Evolutionary conservation across 306 rosid species (phyloP), one percentile per base, ranked within the genome.

Genomic region (Calophaca sinica): DNA sequence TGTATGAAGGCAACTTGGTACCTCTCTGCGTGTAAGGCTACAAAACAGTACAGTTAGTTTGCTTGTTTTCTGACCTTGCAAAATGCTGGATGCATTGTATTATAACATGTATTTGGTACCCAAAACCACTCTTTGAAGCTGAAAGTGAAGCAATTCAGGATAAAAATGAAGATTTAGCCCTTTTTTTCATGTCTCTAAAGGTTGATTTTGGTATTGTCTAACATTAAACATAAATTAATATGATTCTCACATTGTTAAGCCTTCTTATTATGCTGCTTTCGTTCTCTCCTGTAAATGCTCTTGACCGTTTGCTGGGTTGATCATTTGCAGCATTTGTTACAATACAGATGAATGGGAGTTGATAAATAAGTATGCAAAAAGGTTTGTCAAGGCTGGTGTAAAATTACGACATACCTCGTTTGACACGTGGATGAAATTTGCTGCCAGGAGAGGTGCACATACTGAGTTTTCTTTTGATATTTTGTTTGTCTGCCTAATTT

Each of bases 311-410:
- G 68, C 72, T 50, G 74, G 28, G 69, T 80, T 78, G 80, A 70
- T 65, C 70, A 68, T 78, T 84, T 82, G 88, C 92, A 94, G 99
- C 86, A 88, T 92, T 72, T 92, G 97, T 83, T 86, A 79, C 83
- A 84, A 92, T 61, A 79, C 83, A 9, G 89, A 88, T 75, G 73
- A 84, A 26, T 88, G 97, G 98, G 78, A 79, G 74, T 78, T 91
- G 88, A 84, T 91, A 66, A 75, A 84, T 45, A 94, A 90, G 81
- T 94, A 90, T 84, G 86, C 88, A 33, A 86, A 81, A 73, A 82
- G 80, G 82, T 94, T 90, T 83, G 82, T 92, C 62, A 76, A 32
- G 82, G 91, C 89, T 79, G 96, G 93, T 31, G 89, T 94, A 80
- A 90, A 90, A 80, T 76, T 92, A 58, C 90, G 97, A 3, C 87